Conservation (phyloP, 1,139 yeast genomes). For the Taphrina flavorubra region DNA sequence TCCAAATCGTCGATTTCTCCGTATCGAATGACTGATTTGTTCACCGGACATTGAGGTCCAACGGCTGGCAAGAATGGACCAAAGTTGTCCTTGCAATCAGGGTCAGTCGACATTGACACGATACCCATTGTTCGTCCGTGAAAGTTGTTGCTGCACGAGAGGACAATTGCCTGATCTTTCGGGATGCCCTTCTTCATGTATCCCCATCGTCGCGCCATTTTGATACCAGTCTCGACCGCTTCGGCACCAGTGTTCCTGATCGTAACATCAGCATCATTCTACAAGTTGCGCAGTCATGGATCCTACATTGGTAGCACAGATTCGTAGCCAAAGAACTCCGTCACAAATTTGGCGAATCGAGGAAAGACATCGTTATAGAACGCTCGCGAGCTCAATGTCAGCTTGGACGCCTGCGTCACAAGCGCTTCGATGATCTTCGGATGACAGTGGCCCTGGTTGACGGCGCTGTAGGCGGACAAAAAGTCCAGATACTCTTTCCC, state of each 20-base stretch:
- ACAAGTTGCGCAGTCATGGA: no score
- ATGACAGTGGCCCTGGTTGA: constrained; percentile 98
- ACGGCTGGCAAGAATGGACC: constrained; percentile 89
- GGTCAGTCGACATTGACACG: constrained; percentile 94
- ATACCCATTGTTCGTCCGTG: constrained; percentile 97
- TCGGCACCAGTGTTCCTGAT: constrained; percentile 83
- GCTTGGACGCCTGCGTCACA: constrained; percentile 79
- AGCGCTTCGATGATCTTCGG: constrained; percentile 88
- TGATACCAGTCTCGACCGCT: constrained; percentile 95
- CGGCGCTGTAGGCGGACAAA: constrained; percentile 77
- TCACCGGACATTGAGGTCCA: constrained; percentile 75
- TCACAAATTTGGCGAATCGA: constrained; percentile 80
- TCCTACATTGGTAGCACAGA: constrained; percentile 79
- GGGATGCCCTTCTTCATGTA: constrained; percentile 85
- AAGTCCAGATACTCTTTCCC: constrained; percentile 59
- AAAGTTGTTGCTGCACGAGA: constrained; percentile 87
- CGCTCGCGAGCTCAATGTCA: constrained; percentile 90
- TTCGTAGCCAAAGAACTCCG: constrained; percentile 88
- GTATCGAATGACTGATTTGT: constrained; percentile 63
- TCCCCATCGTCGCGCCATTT: constrained; percentile 97
- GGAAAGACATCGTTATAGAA: constrained; percentile 91
- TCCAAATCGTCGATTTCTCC: constrained; percentile 87
- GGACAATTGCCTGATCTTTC: constrained; percentile 78
- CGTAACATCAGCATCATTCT: no score
- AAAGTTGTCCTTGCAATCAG: constrained; percentile 84